Base-by-base conservation (phyloP, 345 rosid genomes). In the Trapa bicornis region DNA sequence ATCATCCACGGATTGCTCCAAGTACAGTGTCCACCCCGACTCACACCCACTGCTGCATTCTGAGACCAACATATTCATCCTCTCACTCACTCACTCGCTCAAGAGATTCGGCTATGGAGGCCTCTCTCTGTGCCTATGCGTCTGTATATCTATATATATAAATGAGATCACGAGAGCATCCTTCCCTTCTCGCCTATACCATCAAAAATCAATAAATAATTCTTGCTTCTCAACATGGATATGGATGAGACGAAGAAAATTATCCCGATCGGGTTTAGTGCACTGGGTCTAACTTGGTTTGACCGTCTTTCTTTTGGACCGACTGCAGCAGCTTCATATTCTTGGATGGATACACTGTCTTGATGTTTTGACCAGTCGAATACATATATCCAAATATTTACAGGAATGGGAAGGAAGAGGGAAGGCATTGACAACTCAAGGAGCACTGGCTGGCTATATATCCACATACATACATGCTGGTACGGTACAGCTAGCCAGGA, bases 1-100 rank as follows among this genome's bases (percentile, higher is more conserved):
- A 54, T 69, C 71, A 54, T 69, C 54, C 68, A 73, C 75, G 73
- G 97, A 87, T 5, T 90, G 95, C 66, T 90, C 97, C 17, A 93
- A 78, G 83, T 93, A 93, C 0, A 86, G 70, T 75, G 99, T 93
- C 99, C 99, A 93, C n/a, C 99, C 99, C 35, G 99, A 93, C 71
- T 93, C 97, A 66, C 99, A 90, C 22, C 89, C 97, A 71, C 91
- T 87, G 35, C 86, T 87, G 68, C 85, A 78, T 71, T 84, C 96
- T 11, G 91, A 81, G 17, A 73, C 80, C 50, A 82, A 67, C 11
- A 70, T 80, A 75, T 84, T 78, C 87, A 81, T 81, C 3, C 53
- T 33, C 72, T 0, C 29, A 22, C 29, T 22, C 29, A 22, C 29
- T 22, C 67, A 13, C 58, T 32, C 64, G 2, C 65, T 52, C 50